These are phyloP conservation scores for Arabis hirsuta DNA, from an alignment of 345 rosid genomes.

Conservation along the genomic window DNA sequence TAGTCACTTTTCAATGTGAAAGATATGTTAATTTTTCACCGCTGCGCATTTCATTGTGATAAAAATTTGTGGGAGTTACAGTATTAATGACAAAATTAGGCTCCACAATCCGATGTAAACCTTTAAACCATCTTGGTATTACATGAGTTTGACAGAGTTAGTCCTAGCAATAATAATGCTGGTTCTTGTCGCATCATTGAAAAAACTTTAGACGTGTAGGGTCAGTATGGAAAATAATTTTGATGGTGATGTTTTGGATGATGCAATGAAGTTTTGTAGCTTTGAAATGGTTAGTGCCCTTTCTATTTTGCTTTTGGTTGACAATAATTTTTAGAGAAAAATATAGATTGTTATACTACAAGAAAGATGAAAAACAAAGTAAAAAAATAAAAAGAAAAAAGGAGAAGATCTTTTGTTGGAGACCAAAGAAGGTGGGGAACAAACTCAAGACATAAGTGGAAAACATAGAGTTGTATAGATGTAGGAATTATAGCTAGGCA, in stretches of 20 bases:
- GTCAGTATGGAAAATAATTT: constrained; percentile 25
- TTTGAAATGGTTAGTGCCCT: constrained; percentile 40
- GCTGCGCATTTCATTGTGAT: too few species aligned
- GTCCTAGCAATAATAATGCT: constrained; percentile 29
- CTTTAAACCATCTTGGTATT: neutral
- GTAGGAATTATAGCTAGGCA: constrained; percentile 39
- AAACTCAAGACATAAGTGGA: constrained; percentile 49
- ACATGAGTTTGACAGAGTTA: constrained; percentile 23
- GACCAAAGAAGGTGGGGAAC: constrained; percentile 53
- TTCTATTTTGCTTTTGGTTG: constrained; percentile 34
- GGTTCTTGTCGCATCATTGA: constrained; percentile 39
- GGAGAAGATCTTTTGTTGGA: constrained; percentile 47
- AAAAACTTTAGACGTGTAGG: constrained; percentile 33
- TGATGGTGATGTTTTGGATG: constrained; percentile 39
- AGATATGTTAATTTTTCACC: too few species aligned
- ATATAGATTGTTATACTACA: constrained; percentile 27
- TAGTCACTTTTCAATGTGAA: too few species aligned
- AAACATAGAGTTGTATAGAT: constrained; percentile 46
- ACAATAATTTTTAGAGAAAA: constrained; percentile 32
- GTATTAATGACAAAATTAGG: too few species aligned
- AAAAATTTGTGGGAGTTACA: too few species aligned
- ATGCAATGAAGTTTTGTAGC: constrained; percentile 35
- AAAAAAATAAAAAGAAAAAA: constrained; percentile 31
- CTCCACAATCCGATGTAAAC: too few species aligned
- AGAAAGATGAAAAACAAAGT: constrained; percentile 17